phyloP scores from a whole-genome alignment of 345 rosid genomes.

The Corymbia maculata region DNA sequence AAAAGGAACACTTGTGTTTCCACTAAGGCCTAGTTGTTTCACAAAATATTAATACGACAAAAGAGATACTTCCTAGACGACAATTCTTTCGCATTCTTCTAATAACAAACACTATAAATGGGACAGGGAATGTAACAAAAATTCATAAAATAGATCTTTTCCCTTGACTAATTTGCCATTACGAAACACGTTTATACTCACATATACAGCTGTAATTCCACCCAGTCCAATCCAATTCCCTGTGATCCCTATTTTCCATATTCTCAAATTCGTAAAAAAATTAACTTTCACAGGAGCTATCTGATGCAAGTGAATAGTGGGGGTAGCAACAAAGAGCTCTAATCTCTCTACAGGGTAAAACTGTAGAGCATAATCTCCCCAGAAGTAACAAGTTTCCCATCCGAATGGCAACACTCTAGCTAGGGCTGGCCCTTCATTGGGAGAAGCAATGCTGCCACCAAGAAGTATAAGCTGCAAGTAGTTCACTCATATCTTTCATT shows the following conservation, averaged over 20 bases:
- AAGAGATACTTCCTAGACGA: neutral
- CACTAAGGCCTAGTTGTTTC: neutral
- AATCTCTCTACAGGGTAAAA: neutral
- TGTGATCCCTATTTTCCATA: neutral
- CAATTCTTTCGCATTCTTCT: neutral
- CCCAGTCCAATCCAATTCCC: neutral
- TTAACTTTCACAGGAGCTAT: neutral
- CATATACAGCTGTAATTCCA: neutral
- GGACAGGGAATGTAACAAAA: neutral
- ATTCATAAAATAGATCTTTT: neutral
- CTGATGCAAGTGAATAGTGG: neutral
- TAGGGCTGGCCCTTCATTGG: neutral
- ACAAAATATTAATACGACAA: neutral
- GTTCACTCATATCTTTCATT: neutral
- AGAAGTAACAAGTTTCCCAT: neutral
- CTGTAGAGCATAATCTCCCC: neutral
- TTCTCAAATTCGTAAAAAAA: neutral
- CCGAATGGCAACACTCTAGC: neutral
- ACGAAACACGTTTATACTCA: neutral
- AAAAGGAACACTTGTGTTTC: neutral
- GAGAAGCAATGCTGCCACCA: neutral
- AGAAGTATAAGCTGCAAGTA: neutral
- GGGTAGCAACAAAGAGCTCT: neutral
- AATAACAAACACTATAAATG: neutral
- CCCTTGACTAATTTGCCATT: neutral